Evolutionary conservation across 805 yeast genomes (phyloP), one percentile per base, ranked within the genome.

Genomic region (Clavispora vitiphila): DNA sequence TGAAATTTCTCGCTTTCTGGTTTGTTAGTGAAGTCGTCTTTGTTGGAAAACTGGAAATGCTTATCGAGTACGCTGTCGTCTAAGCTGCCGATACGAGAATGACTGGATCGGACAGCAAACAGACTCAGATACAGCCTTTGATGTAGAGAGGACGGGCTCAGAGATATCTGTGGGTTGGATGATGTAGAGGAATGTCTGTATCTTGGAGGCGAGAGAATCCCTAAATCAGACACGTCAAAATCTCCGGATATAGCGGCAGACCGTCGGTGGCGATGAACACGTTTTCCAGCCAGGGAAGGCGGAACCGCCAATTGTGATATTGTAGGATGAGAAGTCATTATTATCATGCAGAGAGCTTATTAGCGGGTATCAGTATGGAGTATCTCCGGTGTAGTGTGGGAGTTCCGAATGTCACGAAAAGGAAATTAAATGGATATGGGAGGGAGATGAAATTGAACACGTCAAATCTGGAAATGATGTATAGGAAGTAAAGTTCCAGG

Each of bases 231-330:
- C 8, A 57, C 56, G 51, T 85, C 93, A 57, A 86, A 84, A 58
- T 88, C 96, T 4, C 93, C 93, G 8, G 93, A 84, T 6, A 88
- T 82, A 0, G 96, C 96, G 18, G 91, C 89, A 0, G 96, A 87
- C 39, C 96, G 68, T 54, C 86, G 77, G 55, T 88, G 96, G 35
- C 86, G 77, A 62, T 88, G 96, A 3, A 41, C 35, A 9, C 44
- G 34, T 19, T 35, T 37, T 14, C 31, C 35, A 10, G 21, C 29
- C 19, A 36, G 47, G 8, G 38, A 23, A 8, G 41, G 31, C 8
- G 49, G 35, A 19, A 25, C 31, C n/a, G 34, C 29, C 34, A 46
- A 27, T n/a, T 40, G 40, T 12, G 40, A 31, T 10, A 19, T n/a
- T 20, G 38, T 12, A 4, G 30, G 45, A 16, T 35, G 35, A 15